These are phyloP conservation scores for Tetrapisispora namnaoensis DNA, from an alignment of 805 yeast species.

Conservation along the genomic window DNA sequence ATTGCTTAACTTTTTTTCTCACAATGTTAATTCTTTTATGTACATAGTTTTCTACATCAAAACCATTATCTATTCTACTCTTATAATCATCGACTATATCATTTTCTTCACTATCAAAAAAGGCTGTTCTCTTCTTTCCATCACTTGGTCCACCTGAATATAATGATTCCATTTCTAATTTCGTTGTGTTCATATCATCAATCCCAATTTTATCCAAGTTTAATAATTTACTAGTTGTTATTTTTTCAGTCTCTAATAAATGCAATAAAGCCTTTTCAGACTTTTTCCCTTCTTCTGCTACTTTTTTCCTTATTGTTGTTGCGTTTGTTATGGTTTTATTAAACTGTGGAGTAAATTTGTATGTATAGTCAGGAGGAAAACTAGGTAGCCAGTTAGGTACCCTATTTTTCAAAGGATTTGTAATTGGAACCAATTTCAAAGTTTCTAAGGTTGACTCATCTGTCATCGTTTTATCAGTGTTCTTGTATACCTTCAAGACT, in stretches of 20 bases:
- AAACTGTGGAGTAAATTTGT: conserved; percentile 63
- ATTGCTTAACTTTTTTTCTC: conserved; percentile 24
- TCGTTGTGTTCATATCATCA: conserved; percentile 7
- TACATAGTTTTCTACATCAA: conserved; percentile 54
- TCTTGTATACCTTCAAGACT: conserved; percentile 7
- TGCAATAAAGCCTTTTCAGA: conserved; percentile 64
- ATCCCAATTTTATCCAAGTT: conserved; percentile 5
- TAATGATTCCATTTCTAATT: conserved; percentile 9
- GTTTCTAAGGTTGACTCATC: conserved; percentile 4
- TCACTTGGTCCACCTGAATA: conserved; percentile 5
- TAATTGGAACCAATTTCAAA: conserved; percentile 35
- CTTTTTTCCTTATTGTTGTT: conserved; percentile 53
- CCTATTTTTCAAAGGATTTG: conserved; percentile 32
- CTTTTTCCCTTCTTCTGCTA: conserved; percentile 70
- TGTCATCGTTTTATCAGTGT: conserved; percentile 9
- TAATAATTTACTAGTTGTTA: not conserved
- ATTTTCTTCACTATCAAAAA: conserved; percentile 1
- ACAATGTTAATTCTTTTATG: conserved; percentile 35
- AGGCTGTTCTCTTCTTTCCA: conserved; percentile 1
- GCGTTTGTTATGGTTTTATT: conserved; percentile 58
- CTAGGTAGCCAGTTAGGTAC: conserved; percentile 76
- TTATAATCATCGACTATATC: not conserved
- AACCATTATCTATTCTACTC: conserved; percentile 16
- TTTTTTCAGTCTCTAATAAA: conserved; percentile 8
- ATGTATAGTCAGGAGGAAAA: conserved; percentile 91